A percentile compares a stretch with the other conserved stretches of the same genome.
Evolutionary conservation across 2,329 filamentous ascomycete species (phyloP).

Genomic region (Venturia aucupariae): DNA sequence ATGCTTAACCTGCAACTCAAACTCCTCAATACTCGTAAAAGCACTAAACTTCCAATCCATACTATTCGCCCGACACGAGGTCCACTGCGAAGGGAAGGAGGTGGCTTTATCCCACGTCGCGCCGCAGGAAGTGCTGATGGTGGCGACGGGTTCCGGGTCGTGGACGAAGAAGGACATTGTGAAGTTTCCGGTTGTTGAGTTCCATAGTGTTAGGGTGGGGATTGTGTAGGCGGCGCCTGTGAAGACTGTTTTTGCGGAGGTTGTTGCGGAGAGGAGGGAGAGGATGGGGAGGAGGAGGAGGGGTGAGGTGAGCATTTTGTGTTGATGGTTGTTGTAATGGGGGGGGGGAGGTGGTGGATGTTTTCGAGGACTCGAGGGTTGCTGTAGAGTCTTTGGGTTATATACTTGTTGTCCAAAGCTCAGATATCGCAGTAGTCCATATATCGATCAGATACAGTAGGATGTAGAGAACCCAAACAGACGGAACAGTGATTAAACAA

Average conservation of each 20-base stretch:
- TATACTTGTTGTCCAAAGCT: no score
- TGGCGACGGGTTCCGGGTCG: not conserved
- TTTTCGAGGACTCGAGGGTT: no score
- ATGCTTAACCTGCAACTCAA: slow-evolving; percentile 3
- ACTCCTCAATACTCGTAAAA: not conserved
- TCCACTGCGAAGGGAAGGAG: not conserved
- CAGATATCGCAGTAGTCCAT: no score
- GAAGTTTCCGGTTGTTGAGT: not conserved
- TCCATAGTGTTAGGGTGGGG: not conserved
- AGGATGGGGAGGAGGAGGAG: not conserved
- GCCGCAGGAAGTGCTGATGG: not conserved
- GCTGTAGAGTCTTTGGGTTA: no score
- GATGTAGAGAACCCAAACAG: no score
- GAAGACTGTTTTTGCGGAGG: not conserved
- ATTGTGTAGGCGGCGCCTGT: not conserved
- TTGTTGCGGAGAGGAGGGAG: not conserved
- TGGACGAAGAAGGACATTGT: not conserved
- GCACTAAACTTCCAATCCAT: not conserved
- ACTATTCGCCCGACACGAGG: not conserved
- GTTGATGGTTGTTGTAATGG: not conserved
- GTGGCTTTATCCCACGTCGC: not conserved
- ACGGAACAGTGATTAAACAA: no score
- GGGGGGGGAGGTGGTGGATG: not conserved
- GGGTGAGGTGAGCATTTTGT: not conserved
- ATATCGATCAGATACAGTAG: no score